Base-by-base conservation (phyloP, 148 eudicot genomes). In the Rhododendron mucronatum region DNA sequence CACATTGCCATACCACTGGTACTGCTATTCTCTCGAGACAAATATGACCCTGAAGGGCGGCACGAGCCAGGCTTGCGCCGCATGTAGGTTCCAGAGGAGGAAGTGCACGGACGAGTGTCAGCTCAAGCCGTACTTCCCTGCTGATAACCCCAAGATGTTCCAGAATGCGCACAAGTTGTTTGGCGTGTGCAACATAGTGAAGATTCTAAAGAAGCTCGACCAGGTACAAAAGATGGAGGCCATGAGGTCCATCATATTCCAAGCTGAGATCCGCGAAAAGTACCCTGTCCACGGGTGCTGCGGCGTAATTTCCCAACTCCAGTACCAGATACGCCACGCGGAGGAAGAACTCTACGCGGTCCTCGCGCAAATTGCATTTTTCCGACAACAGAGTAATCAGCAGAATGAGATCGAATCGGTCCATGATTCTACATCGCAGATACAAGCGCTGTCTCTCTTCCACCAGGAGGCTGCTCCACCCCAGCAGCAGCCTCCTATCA, bases 21-120 rank as follows among this genome's bases (percentile, higher is more conserved):
- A 15, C 16, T 13, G 18, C 18, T 28, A 11, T 30, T 30, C 37
- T 69, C 75, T 28, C 18, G 6, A 28, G 14, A 45, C 65, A 20
- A 79, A 78, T 85, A 96, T 96, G 99, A 96, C 99, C 91, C 92
- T 96, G 45, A 95, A 95, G 85, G 94, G 97, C 51, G 95, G 95
- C 88, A 91, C 93, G 80, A 93, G 92, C 90, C 96, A 93, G 80
- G 99, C 99, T 12, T 96, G 99, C 80, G 99, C 99, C 15, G 99
- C 96, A 1, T 96, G 99, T 90, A 96, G 94, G 74, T 95, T 92
- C 86, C 99, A 93, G 47, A 84, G 98, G 75, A 84, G 96, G 74
- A 91, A 93, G 85, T 96, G 99, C 92, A 88, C 89, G 2, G 84
- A 93, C 13, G 93, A 91, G 48, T 96, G 99, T 80, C 88, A 86